Evolutionary conservation across 345 rosid species (phyloP).

Genomic region (Moricandia moricandioides): DNA sequence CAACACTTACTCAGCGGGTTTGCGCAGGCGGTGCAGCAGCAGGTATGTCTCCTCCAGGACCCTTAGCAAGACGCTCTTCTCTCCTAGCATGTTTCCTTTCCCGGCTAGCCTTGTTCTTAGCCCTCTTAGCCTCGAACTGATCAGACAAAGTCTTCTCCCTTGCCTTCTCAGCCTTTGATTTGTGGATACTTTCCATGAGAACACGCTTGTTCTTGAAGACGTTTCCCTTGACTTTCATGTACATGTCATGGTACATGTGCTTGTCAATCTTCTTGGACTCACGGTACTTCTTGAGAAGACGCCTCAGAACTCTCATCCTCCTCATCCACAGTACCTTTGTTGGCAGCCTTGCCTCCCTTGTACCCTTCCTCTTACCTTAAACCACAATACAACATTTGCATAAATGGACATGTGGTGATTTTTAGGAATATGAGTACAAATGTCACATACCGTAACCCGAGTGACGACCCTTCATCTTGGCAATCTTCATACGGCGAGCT

Average conservation of each 20-base stretch:
- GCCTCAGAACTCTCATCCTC: slow-evolving; percentile 92
- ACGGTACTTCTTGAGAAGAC: slow-evolving; percentile 79
- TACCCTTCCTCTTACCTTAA: slow-evolving; percentile 94
- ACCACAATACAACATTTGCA: not conserved
- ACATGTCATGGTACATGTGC: slow-evolving; percentile 99
- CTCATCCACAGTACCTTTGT: slow-evolving; percentile 95
- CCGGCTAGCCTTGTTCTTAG: slow-evolving; percentile 94
- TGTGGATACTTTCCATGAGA: slow-evolving; percentile 95
- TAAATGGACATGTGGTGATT: not conserved
- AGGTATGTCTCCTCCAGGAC: slow-evolving; percentile 58
- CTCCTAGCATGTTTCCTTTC: slow-evolving; percentile 86
- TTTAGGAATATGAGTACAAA: not conserved
- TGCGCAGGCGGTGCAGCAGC: slow-evolving; percentile 43
- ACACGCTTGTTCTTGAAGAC: slow-evolving; percentile 96
- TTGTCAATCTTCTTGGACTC: slow-evolving; percentile 94
- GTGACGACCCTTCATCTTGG: slow-evolving; percentile 95
- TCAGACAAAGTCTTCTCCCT: slow-evolving; percentile 93
- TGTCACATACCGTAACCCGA: slow-evolving; percentile 75
- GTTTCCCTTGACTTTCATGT: slow-evolving; percentile 97
- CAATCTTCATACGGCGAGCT: slow-evolving; percentile 79
- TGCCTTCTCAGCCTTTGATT: slow-evolving; percentile 92
- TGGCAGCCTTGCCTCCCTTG: slow-evolving; percentile 94
- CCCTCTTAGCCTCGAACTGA: slow-evolving; percentile 94
- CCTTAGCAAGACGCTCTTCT: slow-evolving; percentile 89
- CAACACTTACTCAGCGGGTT: slow-evolving; percentile 39